Percentiles rank a stretch among this genome's conserved stretches.
Evolutionary conservation across 768 basidiomycete genomes (phyloP).

Genomic region (Cantharellus anzutake): DNA sequence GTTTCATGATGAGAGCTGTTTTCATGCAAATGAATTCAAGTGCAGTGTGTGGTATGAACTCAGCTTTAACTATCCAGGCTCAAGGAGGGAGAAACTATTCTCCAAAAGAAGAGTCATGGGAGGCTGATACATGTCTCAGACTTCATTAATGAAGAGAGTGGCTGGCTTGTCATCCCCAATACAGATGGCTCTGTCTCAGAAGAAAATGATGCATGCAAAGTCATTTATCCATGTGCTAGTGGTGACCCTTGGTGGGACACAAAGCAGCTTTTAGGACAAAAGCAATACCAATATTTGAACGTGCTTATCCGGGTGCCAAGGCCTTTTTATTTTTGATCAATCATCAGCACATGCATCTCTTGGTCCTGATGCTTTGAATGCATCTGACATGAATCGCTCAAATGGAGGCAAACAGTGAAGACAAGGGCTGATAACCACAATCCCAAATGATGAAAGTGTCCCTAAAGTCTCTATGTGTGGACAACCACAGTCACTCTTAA

Average conservation of each 20-base stretch:
- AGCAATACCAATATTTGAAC: background rate
- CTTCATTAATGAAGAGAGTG: conserved; percentile 20
- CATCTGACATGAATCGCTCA: conserved; percentile 25
- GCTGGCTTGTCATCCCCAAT: conserved; percentile 14
- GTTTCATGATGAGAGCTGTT: conserved; percentile 19
- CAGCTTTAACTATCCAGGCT: background rate
- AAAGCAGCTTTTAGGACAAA: conserved; percentile 4
- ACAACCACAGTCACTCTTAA: background rate
- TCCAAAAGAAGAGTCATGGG: conserved; percentile 15
- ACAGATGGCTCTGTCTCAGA: conserved; percentile 11
- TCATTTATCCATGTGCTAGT: conserved; percentile 2
- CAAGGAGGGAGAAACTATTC: conserved; percentile 6
- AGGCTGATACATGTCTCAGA: conserved; percentile 18
- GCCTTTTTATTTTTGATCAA: conserved; percentile 6
- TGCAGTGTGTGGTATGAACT: background rate
- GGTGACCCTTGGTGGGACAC: conserved; percentile 6
- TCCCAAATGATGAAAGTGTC: conserved; percentile 21
- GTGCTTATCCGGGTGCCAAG: background rate
- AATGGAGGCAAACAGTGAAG: conserved; percentile 22
- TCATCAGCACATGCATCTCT: conserved; percentile 18
- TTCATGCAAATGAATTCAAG: conserved; percentile 16
- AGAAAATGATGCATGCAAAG: conserved; percentile 17
- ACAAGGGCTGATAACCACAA: conserved; percentile 19
- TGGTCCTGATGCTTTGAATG: conserved; percentile 22
- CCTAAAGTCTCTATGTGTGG: conserved; percentile 9